Evolutionary conservation across 345 rosid species (phyloP).

Genomic region (Euphorbia peplus): DNA sequence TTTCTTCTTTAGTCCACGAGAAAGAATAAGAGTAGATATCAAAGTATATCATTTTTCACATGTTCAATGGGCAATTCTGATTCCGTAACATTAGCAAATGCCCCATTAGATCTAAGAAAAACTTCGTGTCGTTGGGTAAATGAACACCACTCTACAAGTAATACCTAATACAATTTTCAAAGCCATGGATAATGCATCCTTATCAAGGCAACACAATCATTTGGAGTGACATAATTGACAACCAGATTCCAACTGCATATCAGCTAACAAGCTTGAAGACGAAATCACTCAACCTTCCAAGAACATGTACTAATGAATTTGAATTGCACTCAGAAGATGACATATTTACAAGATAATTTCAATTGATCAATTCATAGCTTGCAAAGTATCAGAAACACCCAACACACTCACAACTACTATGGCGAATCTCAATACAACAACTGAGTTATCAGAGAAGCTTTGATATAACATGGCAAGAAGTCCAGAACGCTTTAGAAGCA

Average conservation of each 20-base stretch:
- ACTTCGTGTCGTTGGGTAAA: too few species aligned
- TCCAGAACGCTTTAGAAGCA: conserved; percentile 87
- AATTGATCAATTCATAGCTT: conserved; percentile 20
- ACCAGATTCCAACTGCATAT: neutral
- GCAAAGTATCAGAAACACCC: conserved; percentile 28
- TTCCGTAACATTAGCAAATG: too few species aligned
- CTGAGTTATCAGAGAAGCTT: conserved; percentile 59
- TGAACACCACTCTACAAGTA: too few species aligned
- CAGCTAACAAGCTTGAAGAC: neutral
- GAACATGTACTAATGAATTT: conserved; percentile 23
- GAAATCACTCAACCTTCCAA: neutral
- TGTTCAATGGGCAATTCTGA: too few species aligned
- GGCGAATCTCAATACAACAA: conserved; percentile 17
- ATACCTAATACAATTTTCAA: neutral
- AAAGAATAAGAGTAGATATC: too few species aligned
- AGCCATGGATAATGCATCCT: neutral
- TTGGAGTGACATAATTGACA: neutral
- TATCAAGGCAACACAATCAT: neutral
- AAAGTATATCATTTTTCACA: too few species aligned
- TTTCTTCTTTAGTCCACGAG: too few species aligned
- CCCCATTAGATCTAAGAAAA: too few species aligned
- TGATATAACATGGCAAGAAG: conserved; percentile 76
- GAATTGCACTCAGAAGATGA: conserved; percentile 28
- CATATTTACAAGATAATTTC: conserved; percentile 38
- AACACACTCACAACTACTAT: conserved; percentile 25